A percentile compares a stretch with the other conserved stretches of the same genome.
phyloP scores from a whole-genome alignment of 108 stramenopile genomes.

The Hondaea fermentalgiana region DNA sequence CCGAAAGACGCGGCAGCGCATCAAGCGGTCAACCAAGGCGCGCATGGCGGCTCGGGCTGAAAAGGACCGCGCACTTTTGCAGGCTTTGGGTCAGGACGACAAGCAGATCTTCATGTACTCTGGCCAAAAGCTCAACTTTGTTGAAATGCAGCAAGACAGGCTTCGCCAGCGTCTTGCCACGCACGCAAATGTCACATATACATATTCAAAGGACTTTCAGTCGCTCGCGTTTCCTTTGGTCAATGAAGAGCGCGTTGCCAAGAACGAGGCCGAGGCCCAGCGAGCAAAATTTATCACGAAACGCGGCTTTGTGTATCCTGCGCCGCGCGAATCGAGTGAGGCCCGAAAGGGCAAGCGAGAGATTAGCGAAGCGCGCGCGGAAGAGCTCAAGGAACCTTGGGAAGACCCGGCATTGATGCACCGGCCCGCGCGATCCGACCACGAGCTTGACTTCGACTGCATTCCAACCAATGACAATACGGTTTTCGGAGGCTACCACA shows the following conservation, averaged over 20 bases:
- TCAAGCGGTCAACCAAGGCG: background rate
- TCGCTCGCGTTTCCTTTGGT: background rate
- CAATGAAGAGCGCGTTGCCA: background rate
- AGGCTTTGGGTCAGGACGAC: background rate
- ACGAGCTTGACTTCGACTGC: background rate
- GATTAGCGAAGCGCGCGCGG: background rate
- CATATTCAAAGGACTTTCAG: background rate
- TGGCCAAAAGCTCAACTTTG: constrained; percentile 19
- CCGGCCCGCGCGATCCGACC: background rate
- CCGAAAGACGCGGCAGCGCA: background rate
- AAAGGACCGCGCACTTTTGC: background rate
- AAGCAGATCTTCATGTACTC: background rate
- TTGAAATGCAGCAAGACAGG: background rate
- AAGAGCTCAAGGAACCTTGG: constrained; percentile 2
- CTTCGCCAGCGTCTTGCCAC: background rate
- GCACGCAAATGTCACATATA: background rate
- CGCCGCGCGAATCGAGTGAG: background rate
- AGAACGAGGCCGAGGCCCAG: background rate
- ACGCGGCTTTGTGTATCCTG: background rate
- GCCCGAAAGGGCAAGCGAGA: background rate
- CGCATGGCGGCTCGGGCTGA: background rate
- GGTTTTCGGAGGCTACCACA: constrained; percentile 3
- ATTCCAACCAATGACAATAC: background rate
- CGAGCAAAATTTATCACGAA: background rate
- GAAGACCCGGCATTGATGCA: background rate